Conservation (phyloP, 2,329 filamentous ascomycete species). For the Beauveria brongniartii region DNA sequence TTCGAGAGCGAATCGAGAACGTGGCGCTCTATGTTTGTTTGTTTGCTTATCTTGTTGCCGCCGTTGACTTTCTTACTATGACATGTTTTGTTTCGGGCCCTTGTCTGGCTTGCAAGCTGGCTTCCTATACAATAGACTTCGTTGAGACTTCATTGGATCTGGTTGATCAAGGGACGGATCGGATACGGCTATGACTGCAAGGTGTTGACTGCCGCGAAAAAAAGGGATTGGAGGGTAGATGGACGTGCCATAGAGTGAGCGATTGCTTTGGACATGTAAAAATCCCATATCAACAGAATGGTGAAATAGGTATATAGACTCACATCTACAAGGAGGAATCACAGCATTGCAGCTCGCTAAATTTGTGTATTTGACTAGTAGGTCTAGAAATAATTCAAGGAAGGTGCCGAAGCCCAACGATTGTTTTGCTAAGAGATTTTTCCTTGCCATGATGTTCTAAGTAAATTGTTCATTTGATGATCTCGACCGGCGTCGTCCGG, state of each 20-base stretch:
- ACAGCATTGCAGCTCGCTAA: not conserved
- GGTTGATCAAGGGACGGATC: not conserved
- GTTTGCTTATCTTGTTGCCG: not conserved
- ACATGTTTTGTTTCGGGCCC: not conserved
- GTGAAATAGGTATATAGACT: not conserved
- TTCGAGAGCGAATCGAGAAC: not conserved
- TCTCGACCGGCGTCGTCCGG: not conserved
- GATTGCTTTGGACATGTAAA: not conserved
- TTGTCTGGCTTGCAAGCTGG: not conserved
- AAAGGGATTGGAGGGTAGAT: not conserved
- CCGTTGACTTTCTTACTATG: not conserved
- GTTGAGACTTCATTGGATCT: not conserved
- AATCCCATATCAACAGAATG: not conserved
- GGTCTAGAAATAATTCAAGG: not conserved
- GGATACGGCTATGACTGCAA: not conserved
- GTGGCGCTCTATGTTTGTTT: conserved; percentile 7
- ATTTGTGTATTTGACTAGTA: not conserved
- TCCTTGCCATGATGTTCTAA: no score
- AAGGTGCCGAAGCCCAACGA: not conserved
- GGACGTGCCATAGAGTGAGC: not conserved
- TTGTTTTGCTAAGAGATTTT: no score
- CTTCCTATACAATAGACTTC: conserved; percentile 6
- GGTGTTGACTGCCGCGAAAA: not conserved
- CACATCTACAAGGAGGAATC: not conserved
- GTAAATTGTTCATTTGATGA: not conserved